Percentiles rank a stretch among this genome's conserved stretches.
phyloP scores from a whole-genome alignment of 2,329 filamentous ascomycete species.

The Simplicillium sp. region DNA sequence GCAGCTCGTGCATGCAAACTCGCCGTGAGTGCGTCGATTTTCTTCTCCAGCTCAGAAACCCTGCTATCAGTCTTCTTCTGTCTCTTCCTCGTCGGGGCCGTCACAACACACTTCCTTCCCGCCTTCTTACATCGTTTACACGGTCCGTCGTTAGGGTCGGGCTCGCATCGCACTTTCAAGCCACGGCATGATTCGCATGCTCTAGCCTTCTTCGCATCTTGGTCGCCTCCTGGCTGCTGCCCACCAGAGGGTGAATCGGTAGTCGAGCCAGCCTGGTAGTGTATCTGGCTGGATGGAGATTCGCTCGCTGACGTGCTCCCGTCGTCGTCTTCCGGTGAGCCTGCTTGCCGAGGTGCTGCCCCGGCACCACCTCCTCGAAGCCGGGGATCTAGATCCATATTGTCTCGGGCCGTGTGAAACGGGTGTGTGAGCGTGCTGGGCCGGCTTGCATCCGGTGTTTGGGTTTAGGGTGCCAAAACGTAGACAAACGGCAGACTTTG shows the following conservation, averaged over 20 bases:
- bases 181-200: constrained; percentile 70
- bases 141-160: constrained; percentile 54
- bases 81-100: constrained; percentile 63
- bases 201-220: constrained; percentile 55
- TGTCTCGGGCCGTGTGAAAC: too few relatives aligned
- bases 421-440: too few relatives aligned
- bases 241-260: constrained; percentile 12
- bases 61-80: constrained; percentile 88
- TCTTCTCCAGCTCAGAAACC: constrained; percentile 84
- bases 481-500: too few relatives aligned
- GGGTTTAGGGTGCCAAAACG: too few relatives aligned
- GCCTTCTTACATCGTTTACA: constrained; percentile 75
- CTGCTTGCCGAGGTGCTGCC: constrained; percentile 1
- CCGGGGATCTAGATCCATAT: constrained; percentile 24
- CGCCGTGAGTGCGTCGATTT: constrained; percentile 81
- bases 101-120: constrained; percentile 67
- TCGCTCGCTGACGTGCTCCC: constrained; percentile 7
- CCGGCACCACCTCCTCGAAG: constrained; percentile 15
- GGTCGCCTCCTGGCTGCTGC: constrained; percentile 11
- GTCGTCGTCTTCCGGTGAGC: neutral
- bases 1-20: constrained; percentile 53
- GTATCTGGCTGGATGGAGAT: constrained; percentile 8
- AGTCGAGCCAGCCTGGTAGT: constrained; percentile 11
- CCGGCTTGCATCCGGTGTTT: too few relatives aligned
- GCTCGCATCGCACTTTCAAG: constrained; percentile 78